Base-by-base conservation (phyloP, 495 filamentous ascomycete genomes). In the Tuber magnatum region DNA sequence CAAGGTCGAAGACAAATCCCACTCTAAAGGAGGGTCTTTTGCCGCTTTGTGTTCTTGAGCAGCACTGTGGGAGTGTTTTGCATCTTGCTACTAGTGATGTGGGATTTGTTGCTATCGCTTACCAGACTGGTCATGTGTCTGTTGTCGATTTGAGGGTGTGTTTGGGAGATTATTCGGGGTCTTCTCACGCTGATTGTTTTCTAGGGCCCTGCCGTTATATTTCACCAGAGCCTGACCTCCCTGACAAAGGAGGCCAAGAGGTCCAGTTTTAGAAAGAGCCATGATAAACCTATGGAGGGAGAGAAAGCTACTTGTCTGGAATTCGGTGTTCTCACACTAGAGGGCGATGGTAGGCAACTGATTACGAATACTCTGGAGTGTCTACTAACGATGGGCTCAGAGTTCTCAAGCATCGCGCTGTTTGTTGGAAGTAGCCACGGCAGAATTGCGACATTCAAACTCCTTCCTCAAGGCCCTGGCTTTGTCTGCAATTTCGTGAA, bases 271-370 rank as follows among this genome's bases (percentile, higher is more conserved):
- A 82, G 88, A 43, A 87, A 86, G 71, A 84, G 84, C 28, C 83
- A 87, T 42, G 83, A 83, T 6, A 82, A 85, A 5, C n/a, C 78
- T 74, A 83, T 73, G 69, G 28, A 77, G 56, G 74, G 84, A 88
- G 40, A 94, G 96, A 81, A 97, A 89, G 89, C 89, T 89, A 42
- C 92, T 90, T 10, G 85, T 56, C 87, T 97, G 18, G 92, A 97
- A 83, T 99, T 98, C 85, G 93, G 92, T 75, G 92, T 97, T 42
- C 91, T 99, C 89, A 95, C 91, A 20, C 85, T 97, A 32, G 95
- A 98, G 68, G 92, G 91, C 0, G 94, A 97, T 84, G 88, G 89
- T 90, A 84, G 76, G 79, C 38, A 40, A 65, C 32, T 43, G 28
- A 16, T 69, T 24, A 16, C 10, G 41, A 38, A 70, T 5, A 35